Evolutionary conservation across 208 protist species (phyloP).

Genomic region (Entamoeba dispar): DNA sequence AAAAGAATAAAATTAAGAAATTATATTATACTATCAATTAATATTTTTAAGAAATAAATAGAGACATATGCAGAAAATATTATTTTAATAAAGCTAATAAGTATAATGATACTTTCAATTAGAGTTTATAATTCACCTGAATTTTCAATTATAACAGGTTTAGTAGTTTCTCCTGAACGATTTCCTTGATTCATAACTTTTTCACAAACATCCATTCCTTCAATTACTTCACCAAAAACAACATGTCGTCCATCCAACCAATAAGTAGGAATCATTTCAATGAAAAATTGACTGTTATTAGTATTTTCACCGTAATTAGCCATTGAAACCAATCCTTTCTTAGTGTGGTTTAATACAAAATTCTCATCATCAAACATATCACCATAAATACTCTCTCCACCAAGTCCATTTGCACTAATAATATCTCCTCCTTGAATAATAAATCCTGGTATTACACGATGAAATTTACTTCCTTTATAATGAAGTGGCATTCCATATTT

Average conservation of each 20-base stretch:
- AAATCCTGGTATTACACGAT: constrained; percentile 60
- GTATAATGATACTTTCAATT: no score
- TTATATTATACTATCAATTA: no score
- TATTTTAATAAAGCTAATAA: no score
- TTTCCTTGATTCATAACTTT: not conserved
- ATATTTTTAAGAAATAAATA: no score
- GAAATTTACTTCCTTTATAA: constrained; percentile 67
- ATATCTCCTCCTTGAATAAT: constrained; percentile 82
- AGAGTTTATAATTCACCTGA: not conserved
- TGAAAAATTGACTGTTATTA: constrained; percentile 47
- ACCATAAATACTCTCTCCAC: constrained; percentile 90
- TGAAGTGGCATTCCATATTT: constrained; percentile 39
- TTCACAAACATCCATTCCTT: not conserved
- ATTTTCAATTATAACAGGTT: not conserved
- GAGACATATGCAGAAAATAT: no score
- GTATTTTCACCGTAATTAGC: constrained; percentile 39
- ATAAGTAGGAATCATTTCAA: constrained; percentile 12
- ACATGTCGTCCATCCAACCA: constrained; percentile 23
- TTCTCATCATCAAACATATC: constrained; percentile 65
- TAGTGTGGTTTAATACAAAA: constrained; percentile 50
- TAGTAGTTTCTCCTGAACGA: no score
- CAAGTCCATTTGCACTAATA: constrained; percentile 61
- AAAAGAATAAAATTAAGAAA: no score
- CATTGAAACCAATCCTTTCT: constrained; percentile 33
- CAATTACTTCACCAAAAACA: constrained; percentile 5